Conservation (phyloP, 1,284 basidiomycete species). For the Naganishia liquefaciens region DNA sequence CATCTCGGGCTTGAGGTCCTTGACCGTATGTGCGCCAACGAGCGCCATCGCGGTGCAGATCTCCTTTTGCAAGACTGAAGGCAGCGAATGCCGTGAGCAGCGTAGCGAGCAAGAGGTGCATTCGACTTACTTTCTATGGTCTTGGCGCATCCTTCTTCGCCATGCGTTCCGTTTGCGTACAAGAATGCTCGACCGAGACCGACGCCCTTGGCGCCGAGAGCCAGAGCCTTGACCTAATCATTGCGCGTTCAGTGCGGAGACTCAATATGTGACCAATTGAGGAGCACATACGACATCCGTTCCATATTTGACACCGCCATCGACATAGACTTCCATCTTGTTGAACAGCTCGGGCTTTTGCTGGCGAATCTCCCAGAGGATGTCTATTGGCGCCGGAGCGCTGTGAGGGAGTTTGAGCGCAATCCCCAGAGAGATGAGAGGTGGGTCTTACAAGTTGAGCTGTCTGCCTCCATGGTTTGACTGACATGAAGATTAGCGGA, state of each 20-base stretch:
- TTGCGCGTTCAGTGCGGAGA: conserved; percentile 1
- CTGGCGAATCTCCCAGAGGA: conserved; percentile 56
- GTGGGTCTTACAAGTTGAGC: conserved; percentile 49
- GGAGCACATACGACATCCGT: conserved; percentile 57
- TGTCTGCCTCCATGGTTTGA: conserved; percentile 59
- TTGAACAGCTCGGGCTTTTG: conserved; percentile 56
- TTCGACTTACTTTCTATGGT: conserved; percentile 57
- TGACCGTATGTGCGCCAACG: conserved; percentile 55
- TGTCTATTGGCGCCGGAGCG: conserved; percentile 53
- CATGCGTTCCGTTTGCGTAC: conserved; percentile 59
- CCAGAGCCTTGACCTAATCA: conserved; percentile 58
- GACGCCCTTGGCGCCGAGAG: conserved; percentile 61
- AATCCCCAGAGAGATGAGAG: not conserved
- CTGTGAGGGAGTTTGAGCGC: conserved; percentile 33
- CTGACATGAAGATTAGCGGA: conserved; percentile 38
- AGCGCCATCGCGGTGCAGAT: conserved; percentile 59
- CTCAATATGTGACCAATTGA: not conserved
- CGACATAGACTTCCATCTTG: conserved; percentile 59
- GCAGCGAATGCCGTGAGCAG: not conserved
- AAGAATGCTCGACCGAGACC: conserved; percentile 61
- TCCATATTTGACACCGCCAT: conserved; percentile 60
- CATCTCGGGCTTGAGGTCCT: conserved; percentile 76
- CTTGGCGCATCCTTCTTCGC: conserved; percentile 57
- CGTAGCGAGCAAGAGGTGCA: too few species aligned
- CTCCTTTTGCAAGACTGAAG: conserved; percentile 60